A percentile compares a stretch with the other conserved stretches of the same genome.
These are phyloP conservation scores for Nicotiana rustica DNA, from an alignment of 305 asterid species.

Conservation along the genomic window DNA sequence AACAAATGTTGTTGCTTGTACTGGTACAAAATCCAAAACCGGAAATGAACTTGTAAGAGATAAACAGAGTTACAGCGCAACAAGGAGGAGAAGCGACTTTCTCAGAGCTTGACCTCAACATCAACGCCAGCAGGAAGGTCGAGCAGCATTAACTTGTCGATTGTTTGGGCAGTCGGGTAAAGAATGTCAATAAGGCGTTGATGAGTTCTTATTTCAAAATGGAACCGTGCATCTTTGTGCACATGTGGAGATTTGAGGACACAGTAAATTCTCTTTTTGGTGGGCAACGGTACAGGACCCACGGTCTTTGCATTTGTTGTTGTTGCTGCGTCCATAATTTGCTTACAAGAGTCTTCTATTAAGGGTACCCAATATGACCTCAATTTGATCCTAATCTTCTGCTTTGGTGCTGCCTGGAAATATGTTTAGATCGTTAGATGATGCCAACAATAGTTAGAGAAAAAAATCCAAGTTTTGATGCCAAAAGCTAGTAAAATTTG, in stretches of 20 bases:
- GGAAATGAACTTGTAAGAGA: background rate
- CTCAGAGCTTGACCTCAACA: slow-evolving; percentile 96
- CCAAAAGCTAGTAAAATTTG: background rate
- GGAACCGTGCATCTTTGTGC: slow-evolving; percentile 98
- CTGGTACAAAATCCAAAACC: slow-evolving; percentile 21
- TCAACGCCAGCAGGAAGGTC: slow-evolving; percentile 94
- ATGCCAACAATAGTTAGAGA: slow-evolving; percentile 20
- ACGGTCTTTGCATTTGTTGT: slow-evolving; percentile 85
- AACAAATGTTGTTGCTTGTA: background rate
- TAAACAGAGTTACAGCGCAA: background rate
- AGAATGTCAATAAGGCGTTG: slow-evolving; percentile 97
- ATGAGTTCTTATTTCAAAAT: slow-evolving; percentile 86
- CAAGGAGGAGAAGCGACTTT: background rate
- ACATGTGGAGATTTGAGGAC: slow-evolving; percentile 99
- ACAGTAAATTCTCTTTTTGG: slow-evolving; percentile 83
- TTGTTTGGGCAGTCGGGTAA: slow-evolving; percentile 96
- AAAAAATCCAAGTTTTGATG: background rate
- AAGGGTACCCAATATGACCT: slow-evolving; percentile 93
- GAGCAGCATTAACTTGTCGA: slow-evolving; percentile 96
- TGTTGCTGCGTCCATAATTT: slow-evolving; percentile 88
- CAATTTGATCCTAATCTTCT: slow-evolving; percentile 86
- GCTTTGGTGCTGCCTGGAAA: slow-evolving; percentile 83
- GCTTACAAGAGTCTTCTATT: slow-evolving; percentile 88
- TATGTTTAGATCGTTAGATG: slow-evolving; percentile 32
- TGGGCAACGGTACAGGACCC: slow-evolving; percentile 97